Percentiles rank a stretch among this genome's conserved stretches.
These are phyloP conservation scores for Pseudofabraea citricarpa DNA, from an alignment of 2,329 filamentous ascomycete genomes.

Conservation along the genomic window DNA sequence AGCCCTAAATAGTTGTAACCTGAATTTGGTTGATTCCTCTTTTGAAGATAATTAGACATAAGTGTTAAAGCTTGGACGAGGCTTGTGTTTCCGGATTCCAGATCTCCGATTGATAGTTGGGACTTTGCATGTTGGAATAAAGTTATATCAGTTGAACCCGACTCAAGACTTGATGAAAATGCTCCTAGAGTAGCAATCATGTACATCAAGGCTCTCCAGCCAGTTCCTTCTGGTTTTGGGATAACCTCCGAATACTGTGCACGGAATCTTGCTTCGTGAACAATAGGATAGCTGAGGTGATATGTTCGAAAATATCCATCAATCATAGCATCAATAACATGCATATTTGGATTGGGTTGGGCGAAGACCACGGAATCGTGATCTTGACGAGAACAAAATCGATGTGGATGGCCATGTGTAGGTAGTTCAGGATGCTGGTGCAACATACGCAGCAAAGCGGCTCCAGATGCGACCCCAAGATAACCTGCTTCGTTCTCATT, in stretches of 20 bases:
- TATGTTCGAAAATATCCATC: conserved; percentile 39
- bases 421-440: background rate
- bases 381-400: background rate
- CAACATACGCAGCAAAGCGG: conserved; percentile 10
- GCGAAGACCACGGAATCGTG: background rate
- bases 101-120: conserved; percentile 35
- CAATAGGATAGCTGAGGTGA: conserved; percentile 39
- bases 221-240: conserved; percentile 7
- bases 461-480: conserved; percentile 12
- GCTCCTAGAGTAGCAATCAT: conserved; percentile 12
- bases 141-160: conserved; percentile 7
- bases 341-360: conserved; percentile 5
- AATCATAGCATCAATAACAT: conserved; percentile 10
- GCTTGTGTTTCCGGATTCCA: conserved; percentile 40
- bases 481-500: conserved; percentile 12
- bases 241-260: conserved; percentile 21
- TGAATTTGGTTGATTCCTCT: conserved; percentile 44
- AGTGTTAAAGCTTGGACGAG: conserved; percentile 39
- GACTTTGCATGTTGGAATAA: conserved; percentile 11
- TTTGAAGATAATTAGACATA: conserved; percentile 43
- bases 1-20: conserved; percentile 76
- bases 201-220: conserved; percentile 12
- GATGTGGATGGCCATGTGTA: background rate
- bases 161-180: conserved; percentile 5
- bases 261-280: conserved; percentile 39